Percentiles rank a stretch among this genome's conserved stretches.
Evolutionary conservation across 805 yeast species (phyloP).

Genomic region (Vanderwaltozyma yarrowii): DNA sequence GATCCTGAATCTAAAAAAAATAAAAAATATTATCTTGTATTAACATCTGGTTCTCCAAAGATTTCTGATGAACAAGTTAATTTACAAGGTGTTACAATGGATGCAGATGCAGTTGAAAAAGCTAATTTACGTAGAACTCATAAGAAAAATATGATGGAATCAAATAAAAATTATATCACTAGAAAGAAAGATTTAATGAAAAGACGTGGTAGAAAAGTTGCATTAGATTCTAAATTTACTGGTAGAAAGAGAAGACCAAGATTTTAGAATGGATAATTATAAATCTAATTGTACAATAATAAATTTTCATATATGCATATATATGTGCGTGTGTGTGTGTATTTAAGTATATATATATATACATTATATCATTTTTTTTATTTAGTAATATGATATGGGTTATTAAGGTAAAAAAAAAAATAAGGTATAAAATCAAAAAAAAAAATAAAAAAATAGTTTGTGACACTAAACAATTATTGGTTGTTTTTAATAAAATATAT

Average conservation of each 20-base stretch:
- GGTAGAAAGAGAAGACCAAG: conserved; percentile 71
- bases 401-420: too few species aligned
- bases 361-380: not conserved
- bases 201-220: conserved; percentile 82
- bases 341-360: too few species aligned
- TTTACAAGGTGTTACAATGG: conserved; percentile 72
- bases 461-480: not conserved
- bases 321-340: too few species aligned
- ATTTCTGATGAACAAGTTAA: conserved; percentile 64
- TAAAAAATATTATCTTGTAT: conserved; percentile 80
- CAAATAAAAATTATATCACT: conserved; percentile 67
- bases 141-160: conserved; percentile 37
- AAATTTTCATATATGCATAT: too few species aligned
- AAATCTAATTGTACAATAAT: too few species aligned
- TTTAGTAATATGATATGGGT: too few species aligned
- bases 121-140: conserved; percentile 29
- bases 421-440: too few species aligned
- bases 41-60: conserved; percentile 62
- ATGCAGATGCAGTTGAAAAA: conserved; percentile 37
- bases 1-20: conserved; percentile 89
- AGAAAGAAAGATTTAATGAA: conserved; percentile 92
- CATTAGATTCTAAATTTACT: conserved; percentile 82
- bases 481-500: too few species aligned
- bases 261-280: conserved; percentile 32
- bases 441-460: too few species aligned